These are phyloP conservation scores for Salix exigua DNA, from an alignment of 345 rosid species.

Conservation along the genomic window DNA sequence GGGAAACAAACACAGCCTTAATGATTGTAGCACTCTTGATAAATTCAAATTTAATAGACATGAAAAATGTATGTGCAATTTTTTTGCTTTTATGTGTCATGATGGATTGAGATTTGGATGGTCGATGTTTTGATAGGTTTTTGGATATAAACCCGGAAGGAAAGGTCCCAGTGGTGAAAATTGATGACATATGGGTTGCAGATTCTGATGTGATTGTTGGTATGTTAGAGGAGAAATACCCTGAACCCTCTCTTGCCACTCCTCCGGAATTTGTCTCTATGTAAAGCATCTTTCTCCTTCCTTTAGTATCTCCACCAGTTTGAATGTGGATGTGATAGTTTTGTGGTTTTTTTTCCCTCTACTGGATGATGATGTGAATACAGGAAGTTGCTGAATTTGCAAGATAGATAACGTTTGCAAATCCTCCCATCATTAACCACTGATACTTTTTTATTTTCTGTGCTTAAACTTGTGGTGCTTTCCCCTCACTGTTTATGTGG, in stretches of 20 bases:
- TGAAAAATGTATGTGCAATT: background rate
- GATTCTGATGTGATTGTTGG: slow-evolving; percentile 84
- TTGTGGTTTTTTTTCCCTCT: background rate
- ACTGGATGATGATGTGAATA: background rate
- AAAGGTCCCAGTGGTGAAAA: slow-evolving; percentile 71
- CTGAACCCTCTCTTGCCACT: slow-evolving; percentile 63
- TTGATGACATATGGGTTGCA: slow-evolving; percentile 76
- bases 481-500: background rate
- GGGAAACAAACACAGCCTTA: no score
- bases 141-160: slow-evolving; percentile 74
- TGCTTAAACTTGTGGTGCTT: background rate
- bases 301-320: background rate
- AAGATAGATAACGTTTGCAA: background rate
- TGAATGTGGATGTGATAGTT: background rate
- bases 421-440: background rate
- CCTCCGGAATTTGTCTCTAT: slow-evolving; percentile 64
- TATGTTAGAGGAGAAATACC: slow-evolving; percentile 74
- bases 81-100: background rate
- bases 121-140: slow-evolving; percentile 45
- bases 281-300: slow-evolving; percentile 31
- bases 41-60: background rate
- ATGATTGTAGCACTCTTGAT: background rate
- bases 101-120: background rate
- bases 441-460: background rate
- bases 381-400: background rate